Base-by-base conservation (phyloP, 2,329 filamentous ascomycete species). In the Akanthomyces dipterigenus region DNA sequence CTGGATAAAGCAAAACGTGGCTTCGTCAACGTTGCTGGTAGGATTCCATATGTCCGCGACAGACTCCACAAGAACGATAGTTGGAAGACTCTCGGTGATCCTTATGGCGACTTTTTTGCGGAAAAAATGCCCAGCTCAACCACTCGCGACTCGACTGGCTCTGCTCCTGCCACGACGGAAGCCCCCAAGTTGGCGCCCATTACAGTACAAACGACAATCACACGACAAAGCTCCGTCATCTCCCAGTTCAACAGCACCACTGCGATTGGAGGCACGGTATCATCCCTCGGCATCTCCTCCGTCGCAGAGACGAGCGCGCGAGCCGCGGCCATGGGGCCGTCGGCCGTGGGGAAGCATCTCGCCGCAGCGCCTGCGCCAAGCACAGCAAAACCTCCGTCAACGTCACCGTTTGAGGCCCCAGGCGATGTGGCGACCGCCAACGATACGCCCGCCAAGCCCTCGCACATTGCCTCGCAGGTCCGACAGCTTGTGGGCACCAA, bases 21-120 rank as follows among this genome's bases (percentile, higher is more conserved):
- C 18, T 2, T 49, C 12, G 18, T 18, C 26, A 50, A 43, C 9
- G 38, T 53, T 40, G 53, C 42, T 16, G 20, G 45, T 28, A 26
- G 36, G 50, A 48, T 62, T 3, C 60, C 60, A 3, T 31, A 57
- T 18, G 3, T 62, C 36, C 53, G 60, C 18, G 54, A 56, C 22
- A 38, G 36, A n/a, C 34, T 62, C n/a, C 6, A 9, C 20, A 34
- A 34, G n/a, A 43, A 46, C 20, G 18, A 50, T 8, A 45, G 60
- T 20, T 62, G 60, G 60, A 40, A 51, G 9, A 45, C 26, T 20
- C 20, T 62, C 40, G 60, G 46, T 9, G 60, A 58, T 16, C 28
- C 53, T 0, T 46, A 45, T 8, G 43, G 43, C 1, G 38, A 42
- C 34, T 6, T 26, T 4, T 62, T 58, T 11, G 16, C 45, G 5